Conservation (phyloP, 108 stramenopile species). For the Phaeodactylum tricornutum region DNA sequence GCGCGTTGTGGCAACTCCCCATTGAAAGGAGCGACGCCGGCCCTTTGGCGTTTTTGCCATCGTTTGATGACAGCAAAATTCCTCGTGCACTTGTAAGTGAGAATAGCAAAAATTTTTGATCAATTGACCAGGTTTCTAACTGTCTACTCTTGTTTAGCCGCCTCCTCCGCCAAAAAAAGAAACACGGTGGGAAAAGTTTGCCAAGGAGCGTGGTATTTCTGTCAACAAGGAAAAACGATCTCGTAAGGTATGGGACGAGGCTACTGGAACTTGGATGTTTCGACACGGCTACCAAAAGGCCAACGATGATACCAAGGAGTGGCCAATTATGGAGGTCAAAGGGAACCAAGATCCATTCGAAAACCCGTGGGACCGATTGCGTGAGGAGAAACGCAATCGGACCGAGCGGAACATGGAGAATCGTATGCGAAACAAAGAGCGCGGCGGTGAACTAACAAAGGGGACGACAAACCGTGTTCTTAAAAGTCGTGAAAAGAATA, state of each 20-base stretch:
- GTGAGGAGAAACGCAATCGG: constrained; percentile 59
- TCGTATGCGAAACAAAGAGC: constrained; percentile 72
- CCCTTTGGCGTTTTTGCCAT: constrained; percentile 49
- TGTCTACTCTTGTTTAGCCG: constrained; percentile 31
- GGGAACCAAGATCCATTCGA: constrained; percentile 68
- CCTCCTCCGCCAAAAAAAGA: constrained; percentile 79
- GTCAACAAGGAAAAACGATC: constrained; percentile 77
- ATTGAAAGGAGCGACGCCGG: constrained; percentile 69
- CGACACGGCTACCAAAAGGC: constrained; percentile 73
- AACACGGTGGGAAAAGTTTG: constrained; percentile 89
- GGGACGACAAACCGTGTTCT: constrained; percentile 50
- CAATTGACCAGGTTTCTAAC: neutral
- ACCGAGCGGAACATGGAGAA: constrained; percentile 58
- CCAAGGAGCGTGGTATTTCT: constrained; percentile 71
- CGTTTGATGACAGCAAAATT: constrained; percentile 37
- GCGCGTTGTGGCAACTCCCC: constrained; percentile 65
- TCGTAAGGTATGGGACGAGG: constrained; percentile 85
- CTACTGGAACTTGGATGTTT: constrained; percentile 73
- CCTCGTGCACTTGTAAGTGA: constrained; percentile 64
- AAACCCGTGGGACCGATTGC: constrained; percentile 76
- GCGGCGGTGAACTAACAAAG: constrained; percentile 47
- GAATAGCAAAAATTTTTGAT: neutral
- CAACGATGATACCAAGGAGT: constrained; percentile 59
- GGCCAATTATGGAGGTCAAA: constrained; percentile 87
- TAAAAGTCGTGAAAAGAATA: constrained; percentile 40